Evolutionary conservation across 257 asterid species (phyloP).

Genomic region (Thymus mandschuricus): DNA sequence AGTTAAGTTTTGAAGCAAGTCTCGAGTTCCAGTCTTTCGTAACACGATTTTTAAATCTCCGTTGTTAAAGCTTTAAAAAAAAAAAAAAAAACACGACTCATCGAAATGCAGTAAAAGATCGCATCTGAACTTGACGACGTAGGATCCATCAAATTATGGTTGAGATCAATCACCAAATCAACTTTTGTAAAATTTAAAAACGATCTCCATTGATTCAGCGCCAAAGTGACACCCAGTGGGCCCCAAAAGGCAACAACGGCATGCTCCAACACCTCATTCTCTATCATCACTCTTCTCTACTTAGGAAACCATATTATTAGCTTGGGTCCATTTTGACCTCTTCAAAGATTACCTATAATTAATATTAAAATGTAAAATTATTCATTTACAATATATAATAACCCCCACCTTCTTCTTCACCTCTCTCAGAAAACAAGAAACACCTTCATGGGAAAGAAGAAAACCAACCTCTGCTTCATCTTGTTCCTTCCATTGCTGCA

Average conservation of each 20-base stretch:
- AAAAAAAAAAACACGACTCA: too few relatives aligned
- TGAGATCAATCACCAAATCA: not conserved
- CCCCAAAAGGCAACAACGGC: slow-evolving; percentile 24
- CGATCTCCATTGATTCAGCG: slow-evolving; percentile 27
- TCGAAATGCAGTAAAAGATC: too few relatives aligned
- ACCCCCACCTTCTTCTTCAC: not conserved
- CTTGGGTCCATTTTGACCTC: slow-evolving; percentile 14
- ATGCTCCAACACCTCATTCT: slow-evolving; percentile 9
- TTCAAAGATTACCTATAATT: not conserved
- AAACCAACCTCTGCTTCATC: slow-evolving; percentile 29
- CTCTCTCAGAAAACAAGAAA: not conserved
- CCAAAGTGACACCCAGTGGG: slow-evolving; percentile 11
- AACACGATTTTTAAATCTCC: too few relatives aligned
- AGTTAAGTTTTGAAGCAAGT: too few relatives aligned
- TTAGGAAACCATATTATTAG: slow-evolving; percentile 27
- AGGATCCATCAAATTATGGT: not conserved
- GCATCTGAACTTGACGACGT: too few relatives aligned
- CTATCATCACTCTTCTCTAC: slow-evolving; percentile 25
- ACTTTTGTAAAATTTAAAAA: not conserved
- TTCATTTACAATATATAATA: not conserved
- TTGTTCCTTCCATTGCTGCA: slow-evolving; percentile 38
- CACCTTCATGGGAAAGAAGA: slow-evolving; percentile 34
- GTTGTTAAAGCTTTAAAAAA: too few relatives aligned
- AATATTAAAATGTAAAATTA: not conserved
- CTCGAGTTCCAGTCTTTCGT: too few relatives aligned